Conservation (phyloP, 495 filamentous ascomycete genomes). For the Melanomma pulvis-pyrius region DNA sequence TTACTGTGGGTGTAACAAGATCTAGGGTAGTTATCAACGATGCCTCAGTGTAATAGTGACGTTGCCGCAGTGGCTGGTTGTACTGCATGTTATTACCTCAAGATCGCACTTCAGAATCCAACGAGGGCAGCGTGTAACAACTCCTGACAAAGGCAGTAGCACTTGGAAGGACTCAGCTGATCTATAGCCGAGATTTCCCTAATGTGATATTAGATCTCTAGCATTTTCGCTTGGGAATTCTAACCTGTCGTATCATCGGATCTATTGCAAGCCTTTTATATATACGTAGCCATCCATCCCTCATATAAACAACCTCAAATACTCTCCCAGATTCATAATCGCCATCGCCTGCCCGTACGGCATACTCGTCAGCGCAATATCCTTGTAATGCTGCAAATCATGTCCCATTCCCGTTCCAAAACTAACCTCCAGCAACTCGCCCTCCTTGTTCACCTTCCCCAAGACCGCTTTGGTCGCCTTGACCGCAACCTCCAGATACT, state of each 20-base stretch:
- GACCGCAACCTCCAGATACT: slow-evolving; percentile 56
- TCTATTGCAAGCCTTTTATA: not conserved
- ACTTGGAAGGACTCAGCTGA: no score
- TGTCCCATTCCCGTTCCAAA: slow-evolving; percentile 76
- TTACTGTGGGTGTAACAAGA: not conserved
- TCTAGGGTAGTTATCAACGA: no score
- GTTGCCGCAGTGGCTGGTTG: no score
- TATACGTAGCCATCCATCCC: not conserved
- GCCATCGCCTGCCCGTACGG: slow-evolving; percentile 80
- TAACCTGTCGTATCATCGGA: no score
- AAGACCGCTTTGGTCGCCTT: slow-evolving; percentile 64
- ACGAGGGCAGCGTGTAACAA: no score
- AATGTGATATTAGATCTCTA: no score
- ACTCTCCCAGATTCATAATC: slow-evolving; percentile 70
- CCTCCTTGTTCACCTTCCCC: slow-evolving; percentile 59
- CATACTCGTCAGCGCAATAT: slow-evolving; percentile 71
- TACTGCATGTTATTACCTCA: no score
- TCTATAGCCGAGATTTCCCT: no score
- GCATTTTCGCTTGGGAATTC: no score
- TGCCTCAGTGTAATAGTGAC: no score
- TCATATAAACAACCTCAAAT: slow-evolving; percentile 55
- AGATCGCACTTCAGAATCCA: no score
- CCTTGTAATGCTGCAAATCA: slow-evolving; percentile 67
- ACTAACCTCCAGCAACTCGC: slow-evolving; percentile 68
- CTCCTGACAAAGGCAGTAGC: no score